Base-by-base conservation (phyloP, 2,329 filamentous ascomycete genomes). In the Sporothrix schenckii region DNA sequence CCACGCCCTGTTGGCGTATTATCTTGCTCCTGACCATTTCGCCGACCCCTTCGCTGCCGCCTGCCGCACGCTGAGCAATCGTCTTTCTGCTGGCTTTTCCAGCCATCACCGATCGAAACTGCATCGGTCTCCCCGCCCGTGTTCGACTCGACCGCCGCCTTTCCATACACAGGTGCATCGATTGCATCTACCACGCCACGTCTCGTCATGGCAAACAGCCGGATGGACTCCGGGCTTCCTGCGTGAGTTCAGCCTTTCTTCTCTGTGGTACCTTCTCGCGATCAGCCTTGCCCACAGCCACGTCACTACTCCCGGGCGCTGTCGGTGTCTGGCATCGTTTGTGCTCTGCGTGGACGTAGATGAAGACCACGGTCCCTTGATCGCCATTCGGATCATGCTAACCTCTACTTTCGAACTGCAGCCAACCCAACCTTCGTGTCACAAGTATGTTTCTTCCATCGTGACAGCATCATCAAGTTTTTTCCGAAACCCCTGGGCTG, bases 361-460 rank as follows among this genome's bases (percentile, higher is more conserved):
- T 19, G 44, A 39, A 39, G 16, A 34, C 27, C 10, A 52, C 27
- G 2, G 14, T 19, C n/a, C 6, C 11, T 53, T 53, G 47, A 52
- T 39, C n/a, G 19, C 19, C 49, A 21, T 14, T 58, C 11, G 27
- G 21, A n/a, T 34, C 44, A 34, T 27, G 24, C 70, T 72, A 63
- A 72, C 69, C 41, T 71, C 24, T 68, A 30, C 66, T 66, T 19
- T 30, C 52, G 24, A 69, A 24, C 63, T 68, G 63, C 77, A 92
- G 91, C 80, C 89, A 91, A 83, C 89, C 92, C 78, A 98, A 97
- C 83, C 85, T 98, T 79, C 90, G 94, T 82, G 89, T 98, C 76
- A 97, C 94, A 77, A 97, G 94, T 97, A 88, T 80, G 88, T 72
- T 72, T 69, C 69, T 69, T 72, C 70, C 70, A 75, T 72, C 72